A percentile compares a stretch with the other conserved stretches of the same genome.
phyloP scores from a whole-genome alignment of 225 moss, liverwort and hornwort species.

The Polytrichum formosum region DNA sequence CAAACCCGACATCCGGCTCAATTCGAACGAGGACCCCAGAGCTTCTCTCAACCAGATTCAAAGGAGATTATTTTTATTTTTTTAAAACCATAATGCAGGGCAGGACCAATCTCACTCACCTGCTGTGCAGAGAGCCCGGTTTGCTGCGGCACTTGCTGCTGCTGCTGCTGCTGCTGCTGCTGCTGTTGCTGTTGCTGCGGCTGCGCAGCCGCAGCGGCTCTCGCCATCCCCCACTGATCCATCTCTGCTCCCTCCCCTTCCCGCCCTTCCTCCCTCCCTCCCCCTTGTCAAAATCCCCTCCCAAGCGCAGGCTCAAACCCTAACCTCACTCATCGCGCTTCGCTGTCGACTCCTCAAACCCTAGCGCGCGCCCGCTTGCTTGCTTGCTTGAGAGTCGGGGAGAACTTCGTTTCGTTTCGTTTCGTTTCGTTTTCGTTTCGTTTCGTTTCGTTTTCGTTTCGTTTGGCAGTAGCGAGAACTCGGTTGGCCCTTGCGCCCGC shows the following conservation, averaged over 20 bases:
- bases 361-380: too few species aligned
- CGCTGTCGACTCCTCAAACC: too few species aligned
- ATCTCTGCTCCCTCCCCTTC: constrained; percentile 16
- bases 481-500: too few species aligned
- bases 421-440: too few species aligned
- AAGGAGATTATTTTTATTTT: neutral
- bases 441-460: too few species aligned
- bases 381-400: too few species aligned
- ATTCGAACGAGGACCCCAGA: neutral
- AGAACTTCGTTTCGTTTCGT: too few species aligned
- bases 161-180: constrained; percentile 21
- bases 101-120: constrained; percentile 2
- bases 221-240: constrained; percentile 60
- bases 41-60: neutral
- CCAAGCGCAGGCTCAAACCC: constrained; percentile 6
- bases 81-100: neutral
- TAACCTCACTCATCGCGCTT: neutral
- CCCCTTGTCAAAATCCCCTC: neutral
- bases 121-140: constrained; percentile 6
- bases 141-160: constrained; percentile 22
- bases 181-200: constrained; percentile 22
- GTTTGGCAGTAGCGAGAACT: too few species aligned
- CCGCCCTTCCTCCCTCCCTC: neutral
- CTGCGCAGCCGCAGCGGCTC: constrained; percentile 28
- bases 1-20: neutral